A percentile compares a stretch with the other conserved stretches of the same genome.
phyloP scores from a whole-genome alignment of 495 filamentous ascomycete genomes.

The Xylaria venustula region DNA sequence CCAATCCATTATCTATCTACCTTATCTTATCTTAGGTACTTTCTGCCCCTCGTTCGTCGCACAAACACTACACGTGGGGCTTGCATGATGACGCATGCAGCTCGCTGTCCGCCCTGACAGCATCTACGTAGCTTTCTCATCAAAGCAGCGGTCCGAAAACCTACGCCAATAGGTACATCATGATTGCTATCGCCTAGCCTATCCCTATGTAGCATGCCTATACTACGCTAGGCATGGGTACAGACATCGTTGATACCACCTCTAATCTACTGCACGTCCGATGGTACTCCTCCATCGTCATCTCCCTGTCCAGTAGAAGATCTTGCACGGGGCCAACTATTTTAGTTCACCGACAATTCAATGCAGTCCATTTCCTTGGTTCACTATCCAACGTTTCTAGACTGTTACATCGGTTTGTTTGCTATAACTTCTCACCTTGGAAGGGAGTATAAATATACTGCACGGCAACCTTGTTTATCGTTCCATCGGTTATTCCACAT shows the following conservation, averaged over 20 bases:
- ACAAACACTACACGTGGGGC: conserved; percentile 16
- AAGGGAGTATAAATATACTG: neutral
- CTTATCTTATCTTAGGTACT: no score
- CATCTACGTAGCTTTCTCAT: no score
- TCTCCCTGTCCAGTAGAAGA: neutral
- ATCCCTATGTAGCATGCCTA: neutral
- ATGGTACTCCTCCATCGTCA: neutral
- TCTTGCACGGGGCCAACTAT: neutral
- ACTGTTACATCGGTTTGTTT: neutral
- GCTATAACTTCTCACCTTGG: neutral
- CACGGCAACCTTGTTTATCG: neutral
- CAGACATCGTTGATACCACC: neutral
- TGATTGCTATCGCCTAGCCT: neutral
- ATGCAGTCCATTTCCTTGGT: neutral
- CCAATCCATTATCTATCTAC: no score
- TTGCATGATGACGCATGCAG: conserved; percentile 17
- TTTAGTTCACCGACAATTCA: conserved; percentile 4
- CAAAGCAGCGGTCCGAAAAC: conserved; percentile 5
- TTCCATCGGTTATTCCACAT: neutral
- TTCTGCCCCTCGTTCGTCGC: neutral
- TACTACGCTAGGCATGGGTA: neutral
- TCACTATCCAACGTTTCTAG: neutral
- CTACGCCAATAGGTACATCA: neutral
- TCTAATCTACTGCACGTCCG: neutral
- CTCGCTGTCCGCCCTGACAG: neutral